Evolutionary conservation across 371 early-diverging fungal species (phyloP).

Genomic region (Rhizopus sp.): DNA sequence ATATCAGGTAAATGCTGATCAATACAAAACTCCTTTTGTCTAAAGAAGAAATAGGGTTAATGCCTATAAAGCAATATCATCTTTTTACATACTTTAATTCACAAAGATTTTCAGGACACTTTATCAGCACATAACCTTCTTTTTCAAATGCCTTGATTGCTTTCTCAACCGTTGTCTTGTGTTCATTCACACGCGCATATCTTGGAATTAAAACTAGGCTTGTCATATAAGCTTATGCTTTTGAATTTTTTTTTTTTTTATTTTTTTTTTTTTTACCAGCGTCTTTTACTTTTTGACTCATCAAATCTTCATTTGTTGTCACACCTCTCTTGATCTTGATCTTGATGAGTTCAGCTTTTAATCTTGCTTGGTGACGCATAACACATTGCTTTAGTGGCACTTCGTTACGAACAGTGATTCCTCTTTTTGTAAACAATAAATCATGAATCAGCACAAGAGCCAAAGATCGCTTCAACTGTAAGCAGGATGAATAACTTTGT

Average conservation of each 20-base stretch:
- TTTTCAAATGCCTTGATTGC: constrained; percentile 67
- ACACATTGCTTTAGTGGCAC: constrained; percentile 69
- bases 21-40: constrained; percentile 45
- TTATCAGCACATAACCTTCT: constrained; percentile 58
- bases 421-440: constrained; percentile 76
- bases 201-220: constrained; percentile 62
- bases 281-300: constrained; percentile 58
- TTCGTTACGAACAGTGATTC: constrained; percentile 64
- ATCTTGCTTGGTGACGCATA: constrained; percentile 63
- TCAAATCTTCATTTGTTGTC: constrained; percentile 68
- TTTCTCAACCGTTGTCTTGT: constrained; percentile 67
- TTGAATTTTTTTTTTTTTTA: not conserved
- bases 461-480: constrained; percentile 45
- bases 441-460: constrained; percentile 80
- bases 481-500: not conserved
- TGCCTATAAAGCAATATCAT: not conserved
- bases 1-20: constrained; percentile 83
- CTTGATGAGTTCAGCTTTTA: constrained; percentile 76
- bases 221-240: not conserved
- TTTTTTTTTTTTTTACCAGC: constrained; percentile 35
- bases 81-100: constrained; percentile 29
- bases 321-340: constrained; percentile 70
- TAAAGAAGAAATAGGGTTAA: constrained; percentile 4
- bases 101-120: constrained; percentile 34
- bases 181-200: constrained; percentile 76